These are phyloP conservation scores for Echinochloa phyllopogon DNA, from an alignment of 176 grass and related monocot genomes.

Conservation along the genomic window DNA sequence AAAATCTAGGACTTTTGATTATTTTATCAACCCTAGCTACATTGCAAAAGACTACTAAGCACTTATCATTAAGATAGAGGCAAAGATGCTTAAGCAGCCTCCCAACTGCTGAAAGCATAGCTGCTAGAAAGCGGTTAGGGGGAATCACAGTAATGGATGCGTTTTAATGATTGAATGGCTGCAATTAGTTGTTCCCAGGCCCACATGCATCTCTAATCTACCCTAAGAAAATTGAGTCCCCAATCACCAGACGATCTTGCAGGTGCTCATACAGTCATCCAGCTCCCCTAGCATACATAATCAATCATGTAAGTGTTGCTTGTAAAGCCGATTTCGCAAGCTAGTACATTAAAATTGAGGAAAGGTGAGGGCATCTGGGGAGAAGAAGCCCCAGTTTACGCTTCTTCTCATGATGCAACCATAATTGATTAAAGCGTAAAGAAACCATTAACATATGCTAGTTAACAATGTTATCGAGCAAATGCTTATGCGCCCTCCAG, in stretches of 20 bases:
- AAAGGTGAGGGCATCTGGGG: constrained; percentile 30
- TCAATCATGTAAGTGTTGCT: constrained; percentile 55
- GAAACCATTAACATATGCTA: constrained; percentile 17
- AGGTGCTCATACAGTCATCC: constrained; percentile 73
- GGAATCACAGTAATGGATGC: constrained; percentile 61
- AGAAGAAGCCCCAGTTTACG: constrained; percentile 56
- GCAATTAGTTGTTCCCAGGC: constrained; percentile 63
- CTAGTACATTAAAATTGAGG: constrained; percentile 44
- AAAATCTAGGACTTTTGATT: constrained; percentile 48
- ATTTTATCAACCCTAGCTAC: constrained; percentile 36
- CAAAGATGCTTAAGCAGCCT: constrained; percentile 56
- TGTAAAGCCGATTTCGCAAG: constrained; percentile 47
- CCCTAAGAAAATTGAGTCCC: not conserved
- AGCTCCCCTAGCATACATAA: constrained; percentile 45
- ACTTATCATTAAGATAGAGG: constrained; percentile 68
- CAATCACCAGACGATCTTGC: constrained; percentile 55
- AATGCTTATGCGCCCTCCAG: constrained; percentile 17
- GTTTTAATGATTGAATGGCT: constrained; percentile 73
- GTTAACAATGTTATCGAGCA: constrained; percentile 45
- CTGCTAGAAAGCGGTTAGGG: constrained; percentile 55
- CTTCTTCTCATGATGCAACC: constrained; percentile 54
- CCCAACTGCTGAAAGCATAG: constrained; percentile 38
- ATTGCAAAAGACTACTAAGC: constrained; percentile 53
- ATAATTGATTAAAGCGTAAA: constrained; percentile 60
- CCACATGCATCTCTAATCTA: constrained; percentile 64